Evolutionary conservation across 768 basidiomycete genomes (phyloP).

Genomic region (Gyrodon lividus): DNA sequence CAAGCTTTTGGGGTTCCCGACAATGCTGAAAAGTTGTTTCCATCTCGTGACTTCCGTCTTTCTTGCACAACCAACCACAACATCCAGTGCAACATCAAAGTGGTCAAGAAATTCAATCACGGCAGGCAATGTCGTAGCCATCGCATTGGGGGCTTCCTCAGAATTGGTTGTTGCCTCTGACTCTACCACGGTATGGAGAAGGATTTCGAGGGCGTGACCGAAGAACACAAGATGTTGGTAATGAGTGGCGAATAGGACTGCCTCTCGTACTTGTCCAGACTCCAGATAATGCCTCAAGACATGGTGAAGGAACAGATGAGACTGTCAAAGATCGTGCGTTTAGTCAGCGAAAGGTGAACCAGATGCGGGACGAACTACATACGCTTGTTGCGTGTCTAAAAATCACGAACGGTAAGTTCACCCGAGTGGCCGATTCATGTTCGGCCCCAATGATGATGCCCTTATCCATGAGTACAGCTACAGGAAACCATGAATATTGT

Average conservation of each 20-base stretch:
- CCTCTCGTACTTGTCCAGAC: conserved; percentile 60
- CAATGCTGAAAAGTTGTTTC: conserved; percentile 83
- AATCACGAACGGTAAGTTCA: conserved; percentile 82
- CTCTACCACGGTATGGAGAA: conserved; percentile 91
- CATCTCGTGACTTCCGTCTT: conserved; percentile 95
- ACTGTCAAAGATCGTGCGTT: conserved; percentile 44
- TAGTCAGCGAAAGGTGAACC: background rate
- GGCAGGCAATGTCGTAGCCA: conserved; percentile 49
- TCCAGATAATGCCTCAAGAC: conserved; percentile 82
- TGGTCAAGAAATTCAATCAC: conserved; percentile 92
- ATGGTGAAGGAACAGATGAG: conserved; percentile 92
- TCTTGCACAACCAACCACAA: conserved; percentile 92
- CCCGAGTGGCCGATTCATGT: conserved; percentile 74
- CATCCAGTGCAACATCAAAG: conserved; percentile 87
- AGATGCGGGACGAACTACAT: conserved; percentile 28
- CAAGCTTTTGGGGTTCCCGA: conserved; percentile 85
- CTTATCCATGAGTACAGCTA: conserved; percentile 98
- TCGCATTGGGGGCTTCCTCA: conserved; percentile 25
- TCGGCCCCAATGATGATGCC: conserved; percentile 97
- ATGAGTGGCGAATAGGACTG: conserved; percentile 81
- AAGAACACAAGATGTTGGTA: conserved; percentile 92
- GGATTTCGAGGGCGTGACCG: conserved; percentile 89
- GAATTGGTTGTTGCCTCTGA: conserved; percentile 55
- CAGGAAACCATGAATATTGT: conserved; percentile 2
- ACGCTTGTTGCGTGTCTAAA: conserved; percentile 92